Conservation (phyloP, 768 basidiomycete species). For the Phlebiopsis flavidoalba region DNA sequence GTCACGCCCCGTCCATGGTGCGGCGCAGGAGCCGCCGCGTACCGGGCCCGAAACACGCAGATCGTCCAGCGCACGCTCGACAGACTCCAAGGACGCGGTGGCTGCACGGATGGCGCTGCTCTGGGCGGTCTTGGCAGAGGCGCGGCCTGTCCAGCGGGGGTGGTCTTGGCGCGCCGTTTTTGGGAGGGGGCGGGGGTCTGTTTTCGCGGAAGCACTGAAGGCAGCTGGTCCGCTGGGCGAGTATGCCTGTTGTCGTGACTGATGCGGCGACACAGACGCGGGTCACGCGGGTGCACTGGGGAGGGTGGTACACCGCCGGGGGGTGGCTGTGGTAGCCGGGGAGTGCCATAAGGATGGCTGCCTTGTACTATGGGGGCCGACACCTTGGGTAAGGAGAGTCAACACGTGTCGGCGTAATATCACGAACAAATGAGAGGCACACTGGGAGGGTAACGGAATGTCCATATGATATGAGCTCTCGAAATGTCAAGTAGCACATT, state of each 20-base stretch:
- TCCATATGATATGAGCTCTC: slow-evolving; percentile 48
- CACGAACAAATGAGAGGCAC: neutral
- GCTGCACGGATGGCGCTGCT: slow-evolving; percentile 62
- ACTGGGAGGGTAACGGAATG: slow-evolving; percentile 61
- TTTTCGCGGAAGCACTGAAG: slow-evolving; percentile 6
- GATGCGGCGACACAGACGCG: slow-evolving; percentile 17
- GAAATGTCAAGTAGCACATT: slow-evolving; percentile 31
- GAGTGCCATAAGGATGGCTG: slow-evolving; percentile 18
- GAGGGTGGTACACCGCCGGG: slow-evolving; percentile 2
- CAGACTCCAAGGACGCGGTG: slow-evolving; percentile 67
- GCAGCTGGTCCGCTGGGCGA: slow-evolving; percentile 10
- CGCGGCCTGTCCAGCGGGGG: slow-evolving; percentile 20
- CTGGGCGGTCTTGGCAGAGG: slow-evolving; percentile 26
- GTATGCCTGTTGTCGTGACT: slow-evolving; percentile 17
- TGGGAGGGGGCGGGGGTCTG: slow-evolving; percentile 12
- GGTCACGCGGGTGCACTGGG: slow-evolving; percentile 11
- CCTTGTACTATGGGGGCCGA: slow-evolving; percentile 38
- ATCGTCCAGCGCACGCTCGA: slow-evolving; percentile 54
- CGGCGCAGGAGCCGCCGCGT: slow-evolving; percentile 11
- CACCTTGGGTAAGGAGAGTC: slow-evolving; percentile 30
- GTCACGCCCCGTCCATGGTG: slow-evolving; percentile 25
- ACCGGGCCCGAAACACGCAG: slow-evolving; percentile 32
- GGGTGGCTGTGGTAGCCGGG: slow-evolving; percentile 17
- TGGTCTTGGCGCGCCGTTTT: slow-evolving; percentile 16
- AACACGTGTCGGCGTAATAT: slow-evolving; percentile 1